Conservation (phyloP, 2,329 filamentous ascomycete genomes). For the Hirsutella thompsonii region DNA sequence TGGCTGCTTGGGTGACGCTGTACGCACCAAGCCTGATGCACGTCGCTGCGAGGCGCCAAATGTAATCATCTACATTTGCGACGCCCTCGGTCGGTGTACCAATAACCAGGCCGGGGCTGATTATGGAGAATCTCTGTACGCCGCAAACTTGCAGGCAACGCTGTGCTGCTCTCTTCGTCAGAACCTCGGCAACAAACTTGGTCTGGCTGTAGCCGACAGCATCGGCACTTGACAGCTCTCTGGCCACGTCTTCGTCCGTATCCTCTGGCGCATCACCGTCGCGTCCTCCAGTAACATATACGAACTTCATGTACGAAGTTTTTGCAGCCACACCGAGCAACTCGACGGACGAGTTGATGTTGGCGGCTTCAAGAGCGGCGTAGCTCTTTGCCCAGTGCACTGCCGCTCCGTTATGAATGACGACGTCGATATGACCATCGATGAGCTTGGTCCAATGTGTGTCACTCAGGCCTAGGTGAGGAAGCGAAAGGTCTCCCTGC, state of each 20-base stretch:
- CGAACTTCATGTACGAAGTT: background rate
- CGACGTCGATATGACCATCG: background rate
- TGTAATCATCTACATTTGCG: slow-evolving; percentile 9
- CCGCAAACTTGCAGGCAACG: background rate
- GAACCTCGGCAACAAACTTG: slow-evolving; percentile 10
- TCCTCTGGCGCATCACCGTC: background rate
- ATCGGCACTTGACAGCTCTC: background rate
- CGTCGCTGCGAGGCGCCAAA: slow-evolving; percentile 8
- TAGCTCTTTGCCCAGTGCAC: slow-evolving; percentile 5
- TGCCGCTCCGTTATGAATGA: slow-evolving; percentile 7
- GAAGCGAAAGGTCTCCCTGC: slow-evolving; percentile 2
- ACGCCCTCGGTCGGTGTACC: slow-evolving; percentile 10
- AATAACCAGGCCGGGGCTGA: slow-evolving; percentile 8
- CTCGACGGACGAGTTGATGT: slow-evolving; percentile 4
- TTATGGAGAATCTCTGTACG: background rate
- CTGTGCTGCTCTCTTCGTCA: slow-evolving; percentile 7
- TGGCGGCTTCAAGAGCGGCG: slow-evolving; percentile 3
- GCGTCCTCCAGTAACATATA: slow-evolving; percentile 2
- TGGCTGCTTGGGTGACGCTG: slow-evolving; percentile 2
- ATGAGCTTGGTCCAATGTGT: background rate
- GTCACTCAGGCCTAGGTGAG: background rate
- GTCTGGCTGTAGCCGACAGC: slow-evolving; percentile 10
- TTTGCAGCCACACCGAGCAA: slow-evolving; percentile 3
- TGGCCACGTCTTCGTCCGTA: slow-evolving; percentile 2
- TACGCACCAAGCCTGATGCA: slow-evolving; percentile 6